A percentile compares a stretch with the other conserved stretches of the same genome.
phyloP scores from a whole-genome alignment of 164 flowering plant species.

The Vitis rotundifolia region DNA sequence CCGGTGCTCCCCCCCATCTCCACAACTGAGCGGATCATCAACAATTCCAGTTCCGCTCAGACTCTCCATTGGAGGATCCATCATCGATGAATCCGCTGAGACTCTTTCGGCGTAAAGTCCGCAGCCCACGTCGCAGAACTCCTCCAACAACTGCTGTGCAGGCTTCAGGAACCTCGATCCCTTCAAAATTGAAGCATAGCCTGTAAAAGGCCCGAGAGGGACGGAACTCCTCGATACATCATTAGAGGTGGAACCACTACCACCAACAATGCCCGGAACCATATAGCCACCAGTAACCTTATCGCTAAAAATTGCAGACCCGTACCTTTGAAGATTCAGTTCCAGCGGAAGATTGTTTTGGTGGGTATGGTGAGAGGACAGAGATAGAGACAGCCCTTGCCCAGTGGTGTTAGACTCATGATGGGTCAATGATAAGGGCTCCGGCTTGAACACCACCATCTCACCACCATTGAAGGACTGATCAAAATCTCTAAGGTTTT shows the following conservation, averaged over 20 bases:
- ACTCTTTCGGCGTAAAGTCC: conserved; percentile 30
- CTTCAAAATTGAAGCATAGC: conserved; percentile 75
- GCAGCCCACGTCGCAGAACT: conserved; percentile 57
- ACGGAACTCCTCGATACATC: conserved; percentile 35
- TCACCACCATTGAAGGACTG: conserved; percentile 27
- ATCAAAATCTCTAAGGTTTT: conserved; percentile 29
- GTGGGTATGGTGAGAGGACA: conserved; percentile 49
- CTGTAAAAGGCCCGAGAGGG: conserved; percentile 84
- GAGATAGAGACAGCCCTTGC: conserved; percentile 62
- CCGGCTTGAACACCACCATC: conserved; percentile 34
- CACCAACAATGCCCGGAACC: conserved; percentile 17
- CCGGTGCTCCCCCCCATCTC: conserved; percentile 32
- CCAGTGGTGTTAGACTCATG: conserved; percentile 11
- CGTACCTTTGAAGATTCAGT: conserved; percentile 39
- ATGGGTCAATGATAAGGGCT: conserved; percentile 19
- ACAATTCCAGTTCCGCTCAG: conserved; percentile 13
- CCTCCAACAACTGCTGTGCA: conserved; percentile 77
- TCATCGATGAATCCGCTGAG: conserved; percentile 23
- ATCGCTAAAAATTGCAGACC: conserved; percentile 11
- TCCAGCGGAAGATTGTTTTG: conserved; percentile 31
- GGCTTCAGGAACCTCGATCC: conserved; percentile 82
- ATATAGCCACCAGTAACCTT: conserved; percentile 21
- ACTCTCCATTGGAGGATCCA: conserved; percentile 34
- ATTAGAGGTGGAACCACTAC: conserved; percentile 16
- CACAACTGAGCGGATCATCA: conserved; percentile 20